Base-by-base conservation (phyloP, 202 grass and related monocot species). In the Zizania palustris region DNA sequence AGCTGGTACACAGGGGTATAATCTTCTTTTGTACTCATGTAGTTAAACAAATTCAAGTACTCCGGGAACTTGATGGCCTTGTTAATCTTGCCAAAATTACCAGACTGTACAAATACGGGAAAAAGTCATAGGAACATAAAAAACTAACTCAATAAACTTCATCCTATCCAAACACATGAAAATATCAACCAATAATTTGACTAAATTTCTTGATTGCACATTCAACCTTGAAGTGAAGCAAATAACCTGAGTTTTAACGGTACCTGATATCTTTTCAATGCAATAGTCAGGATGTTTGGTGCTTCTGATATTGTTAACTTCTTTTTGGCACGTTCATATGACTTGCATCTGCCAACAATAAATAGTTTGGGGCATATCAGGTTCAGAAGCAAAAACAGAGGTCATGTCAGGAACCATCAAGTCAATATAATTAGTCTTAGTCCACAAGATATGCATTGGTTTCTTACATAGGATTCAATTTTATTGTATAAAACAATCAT, bases 261-360 rank as follows among this genome's bases (percentile, higher is more conserved):
- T 86, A 94, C 95, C 95, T 98, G 87, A 66, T 90, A 98, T 86
- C 95, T 78, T 88, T 94, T 98, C 67, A 98, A 72, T 38, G 91
- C 85, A 65, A 98, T 98, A 42, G 91, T 98, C 70, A 98, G 85
- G 57, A 98, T 67, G 82, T 98, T 98, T 6, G 95, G 95, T 60
- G 91, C 95, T 72, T 98, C 95, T 69, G 77, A 88, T 88, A 98
- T 98, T 45, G 83, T 87, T 85, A 98, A 80, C 85, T 88, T 92
- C 87, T 98, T 98, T 85, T 69, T 90, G 40, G 91, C 95, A 76
- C 87, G 89, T 54, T 94, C 87, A 82, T 94, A 94, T 5, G 91
- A 94, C 16, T 90, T 94, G 60, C 95, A 98, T 77, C 95, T 98
- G 86, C 3, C 59, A 70, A 77, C 8, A 18, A 83, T 48, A 77